phyloP scores from a whole-genome alignment of 2,329 filamentous ascomycete species.

The Simplicillium aogashimaense region DNA sequence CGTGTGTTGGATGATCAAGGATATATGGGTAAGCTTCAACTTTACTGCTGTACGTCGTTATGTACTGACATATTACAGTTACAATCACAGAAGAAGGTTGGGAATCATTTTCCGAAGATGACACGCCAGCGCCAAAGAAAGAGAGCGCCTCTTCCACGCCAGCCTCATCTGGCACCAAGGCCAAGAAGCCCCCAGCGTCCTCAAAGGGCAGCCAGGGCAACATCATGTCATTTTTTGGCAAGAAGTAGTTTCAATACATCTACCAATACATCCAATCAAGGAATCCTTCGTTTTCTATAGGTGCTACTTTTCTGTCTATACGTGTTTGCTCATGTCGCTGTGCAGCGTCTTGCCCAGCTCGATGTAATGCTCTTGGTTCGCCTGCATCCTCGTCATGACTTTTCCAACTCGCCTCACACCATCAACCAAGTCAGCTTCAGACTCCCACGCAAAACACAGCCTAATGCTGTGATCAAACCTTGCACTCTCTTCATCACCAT shows the following conservation, averaged over 20 bases:
- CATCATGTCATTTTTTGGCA: constrained; percentile 88
- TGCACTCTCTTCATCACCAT: constrained; percentile 40
- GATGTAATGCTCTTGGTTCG: constrained; percentile 16
- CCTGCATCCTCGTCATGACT: constrained; percentile 26
- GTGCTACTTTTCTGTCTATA: background rate
- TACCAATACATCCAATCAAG: constrained; percentile 10
- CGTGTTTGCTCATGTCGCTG: constrained; percentile 1
- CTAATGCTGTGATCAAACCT: constrained; percentile 52
- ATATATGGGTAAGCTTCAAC: constrained; percentile 61
- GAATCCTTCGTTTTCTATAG: background rate
- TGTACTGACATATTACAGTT: constrained; percentile 39
- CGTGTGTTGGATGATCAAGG: constrained; percentile 81
- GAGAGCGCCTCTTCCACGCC: constrained; percentile 35
- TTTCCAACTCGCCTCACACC: constrained; percentile 54
- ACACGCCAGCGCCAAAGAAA: constrained; percentile 49
- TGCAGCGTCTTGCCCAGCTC: constrained; percentile 1
- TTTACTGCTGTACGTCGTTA: background rate
- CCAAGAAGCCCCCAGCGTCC: constrained; percentile 40
- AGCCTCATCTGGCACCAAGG: constrained; percentile 35
- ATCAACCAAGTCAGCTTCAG: constrained; percentile 53
- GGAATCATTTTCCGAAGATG: constrained; percentile 92
- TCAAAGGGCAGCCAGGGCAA: constrained; percentile 60
- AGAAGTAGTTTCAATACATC: constrained; percentile 53
- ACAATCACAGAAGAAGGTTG: constrained; percentile 76
- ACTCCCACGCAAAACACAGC: constrained; percentile 65